phyloP scores from a whole-genome alignment of 768 basidiomycete species.

The Phaffia australis region DNA sequence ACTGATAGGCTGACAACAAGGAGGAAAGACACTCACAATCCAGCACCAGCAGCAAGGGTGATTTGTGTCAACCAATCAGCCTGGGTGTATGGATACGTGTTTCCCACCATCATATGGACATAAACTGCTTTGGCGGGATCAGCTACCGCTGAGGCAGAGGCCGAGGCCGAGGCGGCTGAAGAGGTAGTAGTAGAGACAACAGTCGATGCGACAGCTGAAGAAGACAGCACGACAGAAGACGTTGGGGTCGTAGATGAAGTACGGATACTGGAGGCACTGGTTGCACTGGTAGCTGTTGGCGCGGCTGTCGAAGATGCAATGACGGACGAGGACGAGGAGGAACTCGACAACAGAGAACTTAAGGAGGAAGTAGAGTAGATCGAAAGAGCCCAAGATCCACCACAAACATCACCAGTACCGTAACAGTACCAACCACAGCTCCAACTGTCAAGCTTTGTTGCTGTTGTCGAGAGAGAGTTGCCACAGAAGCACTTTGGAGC shows the following conservation, averaged over 20 bases:
- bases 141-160: constrained; percentile 18
- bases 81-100: constrained; percentile 49
- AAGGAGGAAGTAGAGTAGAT: constrained; percentile 18
- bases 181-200: not conserved
- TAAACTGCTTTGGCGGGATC: constrained; percentile 29
- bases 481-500: constrained; percentile 2
- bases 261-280: not conserved
- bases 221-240: no score
- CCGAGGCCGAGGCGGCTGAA: constrained; percentile 3
- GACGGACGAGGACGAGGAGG: not conserved
- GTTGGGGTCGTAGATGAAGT: no score
- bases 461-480: constrained; percentile 14
- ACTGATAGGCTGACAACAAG: no score
- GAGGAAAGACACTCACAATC: constrained; percentile 37
- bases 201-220: no score
- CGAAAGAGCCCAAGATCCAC: constrained; percentile 19
- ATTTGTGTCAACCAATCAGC: constrained; percentile 44
- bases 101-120: constrained; percentile 46
- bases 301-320: constrained; percentile 1
- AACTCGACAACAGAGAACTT: not conserved
- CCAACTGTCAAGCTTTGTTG: not conserved
- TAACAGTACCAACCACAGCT: constrained; percentile 22
- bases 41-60: constrained; percentile 47
- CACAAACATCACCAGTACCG: constrained; percentile 11
- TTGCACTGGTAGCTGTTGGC: not conserved